Evolutionary conservation across 306 rosid genomes (phyloP).

Genomic region (Inga leiocalycina): DNA sequence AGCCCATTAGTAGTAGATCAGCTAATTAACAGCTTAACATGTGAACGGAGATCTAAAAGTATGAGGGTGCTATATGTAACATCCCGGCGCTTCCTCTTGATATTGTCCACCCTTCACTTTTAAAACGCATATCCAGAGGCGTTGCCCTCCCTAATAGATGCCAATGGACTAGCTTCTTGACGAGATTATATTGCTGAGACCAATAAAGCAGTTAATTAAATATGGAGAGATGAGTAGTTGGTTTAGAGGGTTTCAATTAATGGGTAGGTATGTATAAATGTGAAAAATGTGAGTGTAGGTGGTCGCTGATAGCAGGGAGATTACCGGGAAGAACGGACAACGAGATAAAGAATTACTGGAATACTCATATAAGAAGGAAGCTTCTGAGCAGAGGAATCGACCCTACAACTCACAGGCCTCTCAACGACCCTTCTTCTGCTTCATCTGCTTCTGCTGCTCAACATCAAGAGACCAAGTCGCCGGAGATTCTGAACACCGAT

Average conservation of each 20-base stretch:
- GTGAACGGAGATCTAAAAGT: background rate
- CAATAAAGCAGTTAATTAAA: background rate
- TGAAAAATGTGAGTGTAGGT: conserved; percentile 38
- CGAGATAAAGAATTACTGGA: conserved; percentile 93
- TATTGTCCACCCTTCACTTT: too few species aligned
- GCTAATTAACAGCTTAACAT: background rate
- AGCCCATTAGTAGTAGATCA: background rate
- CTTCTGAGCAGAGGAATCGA: conserved; percentile 82
- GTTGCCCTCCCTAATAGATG: background rate
- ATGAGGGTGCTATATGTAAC: background rate
- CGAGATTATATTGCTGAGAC: too few species aligned
- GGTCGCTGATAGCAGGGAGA: conserved; percentile 89
- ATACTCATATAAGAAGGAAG: conserved; percentile 87
- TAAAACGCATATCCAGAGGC: too few species aligned
- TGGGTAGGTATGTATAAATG: background rate
- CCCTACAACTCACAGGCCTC: conserved; percentile 75
- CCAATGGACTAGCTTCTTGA: background rate
- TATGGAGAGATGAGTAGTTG: background rate
- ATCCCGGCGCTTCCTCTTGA: too few species aligned
- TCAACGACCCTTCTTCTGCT: conserved; percentile 51
- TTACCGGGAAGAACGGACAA: conserved; percentile 86
- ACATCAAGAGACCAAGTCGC: conserved; percentile 19
- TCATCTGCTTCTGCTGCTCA: conserved; percentile 48
- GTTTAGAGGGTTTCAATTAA: background rate
- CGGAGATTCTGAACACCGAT: background rate